Base-by-base conservation (phyloP, 306 rosid genomes). In the Glycine latifolia region DNA sequence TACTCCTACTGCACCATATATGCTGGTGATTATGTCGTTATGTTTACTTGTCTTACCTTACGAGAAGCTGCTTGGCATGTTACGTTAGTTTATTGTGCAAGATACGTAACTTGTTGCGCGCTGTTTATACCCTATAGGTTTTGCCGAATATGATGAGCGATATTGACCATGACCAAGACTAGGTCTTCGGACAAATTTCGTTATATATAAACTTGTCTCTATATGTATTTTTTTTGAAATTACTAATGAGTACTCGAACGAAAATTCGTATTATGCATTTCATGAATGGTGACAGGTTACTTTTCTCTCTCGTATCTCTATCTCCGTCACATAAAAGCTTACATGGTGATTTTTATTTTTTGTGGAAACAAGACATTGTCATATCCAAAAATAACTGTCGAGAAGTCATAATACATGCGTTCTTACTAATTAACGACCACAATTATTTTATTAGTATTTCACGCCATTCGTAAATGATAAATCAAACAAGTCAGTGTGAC, bases 61-160 rank as follows among this genome's bases (percentile, higher is more conserved):
- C 5, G 44, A 26, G 84, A 67, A 54, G 14, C 46, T 58, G 10
- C 55, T 50, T 61, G 10, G 17, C 47, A 10, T 52, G 67, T 31
- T 14, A 20, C 4, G 15, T 62, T 15, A 13, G 37, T 44, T 65
- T 55, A 14, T 54, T 46, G 70, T 54, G 31, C 72, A 54, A 55
- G 52, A 44, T 73, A 74, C 14, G 84, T 73, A 62, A 50, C 75
- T 39, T 4, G n/a, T 44, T 12, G 49, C 71, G 77, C 66, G 73
- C 53, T 52, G 63, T 17, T 14, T 53, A 4, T 8, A 10, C 9
- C 2, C 2, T 39, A 53, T 41, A 3, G 37, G 16, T 44, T 75
- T 75, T 44, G 59, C 10, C 16, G 7, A 10, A 13, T 31, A 61
- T 39, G 56, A 35, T 17, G 13, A 37, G 20, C 67, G 61, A 71